Percentiles rank a stretch among this genome's conserved stretches.
These are phyloP conservation scores for Vairimorpha apis DNA, from an alignment of 371 early-diverging fungal genomes.

Conservation along the genomic window DNA sequence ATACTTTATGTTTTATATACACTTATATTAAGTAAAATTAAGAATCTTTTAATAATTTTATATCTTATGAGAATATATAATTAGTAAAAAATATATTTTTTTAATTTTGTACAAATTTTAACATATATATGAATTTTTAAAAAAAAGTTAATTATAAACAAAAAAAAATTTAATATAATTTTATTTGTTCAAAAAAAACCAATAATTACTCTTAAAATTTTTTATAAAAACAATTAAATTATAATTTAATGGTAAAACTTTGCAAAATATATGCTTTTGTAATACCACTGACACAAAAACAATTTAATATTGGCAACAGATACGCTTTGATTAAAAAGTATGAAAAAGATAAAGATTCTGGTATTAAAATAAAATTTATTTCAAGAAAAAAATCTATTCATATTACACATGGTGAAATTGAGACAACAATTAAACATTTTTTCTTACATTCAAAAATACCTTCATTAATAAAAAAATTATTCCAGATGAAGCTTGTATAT, in stretches of 20 bases:
- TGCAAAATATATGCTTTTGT: conserved; percentile 42
- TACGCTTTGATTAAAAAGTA: conserved; percentile 58
- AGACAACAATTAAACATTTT: conserved; percentile 57
- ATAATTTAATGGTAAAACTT: conserved; percentile 28
- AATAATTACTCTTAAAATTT: not conserved
- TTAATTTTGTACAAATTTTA: not conserved
- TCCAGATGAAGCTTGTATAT: conserved; percentile 55
- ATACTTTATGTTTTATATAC: too few relatives aligned
- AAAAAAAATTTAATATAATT: not conserved
- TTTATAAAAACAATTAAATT: not conserved
- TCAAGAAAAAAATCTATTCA: conserved; percentile 44
- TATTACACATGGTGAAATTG: conserved; percentile 33
- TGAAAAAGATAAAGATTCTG: conserved; percentile 46
- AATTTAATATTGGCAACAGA: conserved; percentile 62
- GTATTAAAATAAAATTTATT: conserved; percentile 40
- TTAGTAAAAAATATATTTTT: too few relatives aligned
- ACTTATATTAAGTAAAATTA: too few relatives aligned
- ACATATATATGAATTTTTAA: not conserved
- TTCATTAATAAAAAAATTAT: conserved; percentile 51
- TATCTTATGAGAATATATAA: too few relatives aligned
- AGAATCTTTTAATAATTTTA: too few relatives aligned
- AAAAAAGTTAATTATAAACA: not conserved
- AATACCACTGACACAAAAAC: conserved; percentile 59
- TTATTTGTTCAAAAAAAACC: not conserved
- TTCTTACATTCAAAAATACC: conserved; percentile 59